Percentiles rank a stretch among this genome's conserved stretches.
These are phyloP conservation scores for Chlamydomonas sp. DNA, from an alignment of 139 green algal genomes.

Conservation along the genomic window DNA sequence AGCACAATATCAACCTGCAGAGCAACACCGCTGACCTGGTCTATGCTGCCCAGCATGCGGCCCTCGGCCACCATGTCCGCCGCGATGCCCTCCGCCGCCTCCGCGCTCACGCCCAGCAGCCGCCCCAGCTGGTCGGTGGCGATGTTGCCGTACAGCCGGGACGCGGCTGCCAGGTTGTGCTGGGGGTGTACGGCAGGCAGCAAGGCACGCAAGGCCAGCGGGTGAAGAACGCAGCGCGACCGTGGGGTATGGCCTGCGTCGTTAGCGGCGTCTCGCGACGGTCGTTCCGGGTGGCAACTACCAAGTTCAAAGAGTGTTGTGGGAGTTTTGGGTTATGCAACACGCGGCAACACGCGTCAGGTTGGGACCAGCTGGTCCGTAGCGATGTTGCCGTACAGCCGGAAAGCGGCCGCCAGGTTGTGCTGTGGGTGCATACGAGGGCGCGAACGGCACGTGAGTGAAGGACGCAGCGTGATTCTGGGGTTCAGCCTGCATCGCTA, in stretches of 20 bases:
- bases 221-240: too few species aligned
- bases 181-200: too few species aligned
- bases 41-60: conserved; percentile 80
- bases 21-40: conserved; percentile 77
- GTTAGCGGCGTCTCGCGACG: too few species aligned
- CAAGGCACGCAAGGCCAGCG: too few species aligned
- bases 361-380: conserved; percentile 69
- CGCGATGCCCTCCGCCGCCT: conserved; percentile 86
- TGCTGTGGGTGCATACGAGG: neutral
- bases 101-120: conserved; percentile 80
- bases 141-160: conserved; percentile 96
- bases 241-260: too few species aligned
- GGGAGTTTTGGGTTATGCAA: too few species aligned
- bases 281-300: too few species aligned
- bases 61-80: conserved; percentile 88
- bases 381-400: conserved; percentile 95
- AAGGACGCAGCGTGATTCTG: neutral
- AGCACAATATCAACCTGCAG: neutral
- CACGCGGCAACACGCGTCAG: too few species aligned
- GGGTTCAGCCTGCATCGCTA: neutral
- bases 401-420: conserved; percentile 60
- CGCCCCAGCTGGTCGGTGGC: conserved; percentile 76
- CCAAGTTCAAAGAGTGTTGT: too few species aligned
- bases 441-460: neutral
- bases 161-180: conserved; percentile 90